A percentile compares a stretch with the other conserved stretches of the same genome.
phyloP scores from a whole-genome alignment of 2,329 filamentous ascomycete genomes.

The Pyricularia sp. region DNA sequence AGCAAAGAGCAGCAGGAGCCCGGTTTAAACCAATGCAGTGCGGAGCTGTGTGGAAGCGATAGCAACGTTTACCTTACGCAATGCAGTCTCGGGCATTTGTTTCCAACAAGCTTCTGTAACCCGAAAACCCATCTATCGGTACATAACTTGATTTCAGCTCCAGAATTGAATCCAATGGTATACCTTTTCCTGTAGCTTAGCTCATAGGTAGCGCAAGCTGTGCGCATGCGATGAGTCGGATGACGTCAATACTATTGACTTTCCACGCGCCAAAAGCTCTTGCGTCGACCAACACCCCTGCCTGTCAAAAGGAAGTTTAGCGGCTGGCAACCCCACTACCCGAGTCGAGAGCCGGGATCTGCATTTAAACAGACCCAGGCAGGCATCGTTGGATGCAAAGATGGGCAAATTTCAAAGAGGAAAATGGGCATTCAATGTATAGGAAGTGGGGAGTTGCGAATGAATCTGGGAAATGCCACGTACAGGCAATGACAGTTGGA shows the following conservation, averaged over 20 bases:
- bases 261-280: not conserved
- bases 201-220: not conserved
- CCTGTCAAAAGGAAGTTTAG: not conserved
- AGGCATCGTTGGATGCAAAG: not conserved
- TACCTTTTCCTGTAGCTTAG: not conserved
- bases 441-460: too few relatives aligned
- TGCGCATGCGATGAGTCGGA: not conserved
- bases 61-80: not conserved
- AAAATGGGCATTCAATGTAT: not conserved
- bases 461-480: too few relatives aligned
- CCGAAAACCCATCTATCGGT: not conserved
- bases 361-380: not conserved
- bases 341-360: not conserved
- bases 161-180: not conserved
- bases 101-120: not conserved
- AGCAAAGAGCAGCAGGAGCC: not conserved
- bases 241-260: not conserved
- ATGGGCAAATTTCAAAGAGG: not conserved
- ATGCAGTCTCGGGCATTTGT: not conserved
- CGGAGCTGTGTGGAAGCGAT: not conserved
- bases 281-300: not conserved
- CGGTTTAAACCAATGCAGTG: not conserved
- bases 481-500: not conserved
- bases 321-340: not conserved
- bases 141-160: not conserved